Evolutionary conservation across 805 yeast genomes (phyloP), one percentile per base, ranked within the genome.

Genomic region (Hanseniaspora pseudoguilliermondii): DNA sequence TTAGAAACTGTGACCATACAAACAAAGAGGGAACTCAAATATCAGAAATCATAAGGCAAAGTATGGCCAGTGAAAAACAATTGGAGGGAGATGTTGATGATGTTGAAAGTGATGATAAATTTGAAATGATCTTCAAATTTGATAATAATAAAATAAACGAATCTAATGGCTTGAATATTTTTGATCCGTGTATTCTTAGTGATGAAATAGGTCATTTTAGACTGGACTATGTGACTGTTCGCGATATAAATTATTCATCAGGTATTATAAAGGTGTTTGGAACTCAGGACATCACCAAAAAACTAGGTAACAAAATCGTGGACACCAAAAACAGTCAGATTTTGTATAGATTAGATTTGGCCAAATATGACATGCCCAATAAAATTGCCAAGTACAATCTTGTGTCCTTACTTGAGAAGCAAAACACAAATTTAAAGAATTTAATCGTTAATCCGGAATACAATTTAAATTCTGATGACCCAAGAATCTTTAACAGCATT

Each of bases 161-260:
- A 7, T 41, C 59, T 2, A 69, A 83, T 0, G 87, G 83, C 57
- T 62, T 88, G 2, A 53, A 71, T 0, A 71, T 73, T 40, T 74
- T 77, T 59, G 96, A 90, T 63, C 72, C 80, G 41, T 76, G 90
- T 0, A 73, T 84, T 16, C 71, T 89, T 0, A 88, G 96, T 63
- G 95, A 86, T 65, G 95, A 86, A 61, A 58, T 66, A 0, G 95
- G 95, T 0, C 87, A 84, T 65, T 83, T 83, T 66, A 84, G 86
- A 0, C 63, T 90, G 25, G 80, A 88, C 1, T 74, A 73, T 50
- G 96, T 95, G 0, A 67, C 65, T 46, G 73, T 89, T 4, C 68
- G 71, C 6, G 61, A 65, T 3, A 69, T 84, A 0, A 69, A 75
- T 7, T 68, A 2, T 67, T 78, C 0, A 77, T 84, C 1, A 72